phyloP scores from a whole-genome alignment of 306 rosid species.

The Malus orientalis region DNA sequence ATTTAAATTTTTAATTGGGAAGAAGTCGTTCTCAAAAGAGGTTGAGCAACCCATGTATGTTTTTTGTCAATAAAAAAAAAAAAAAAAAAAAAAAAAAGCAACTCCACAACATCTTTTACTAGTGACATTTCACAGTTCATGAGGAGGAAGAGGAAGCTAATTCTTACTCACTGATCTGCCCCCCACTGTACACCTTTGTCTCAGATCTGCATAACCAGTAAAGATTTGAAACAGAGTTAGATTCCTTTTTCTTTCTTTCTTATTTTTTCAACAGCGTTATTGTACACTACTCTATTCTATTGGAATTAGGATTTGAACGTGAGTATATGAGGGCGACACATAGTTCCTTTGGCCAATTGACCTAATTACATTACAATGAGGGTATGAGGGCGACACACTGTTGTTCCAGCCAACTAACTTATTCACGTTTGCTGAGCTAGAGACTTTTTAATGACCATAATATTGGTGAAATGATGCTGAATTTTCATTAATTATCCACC shows the following conservation, averaged over 20 bases:
- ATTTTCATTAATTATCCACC: constrained; percentile 8
- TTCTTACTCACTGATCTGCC: constrained; percentile 15
- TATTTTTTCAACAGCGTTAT: no score
- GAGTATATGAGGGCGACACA: no score
- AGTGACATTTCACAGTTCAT: constrained; percentile 46
- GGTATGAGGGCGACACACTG: no score
- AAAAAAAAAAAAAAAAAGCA: constrained; percentile 1
- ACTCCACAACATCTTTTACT: constrained; percentile 34
- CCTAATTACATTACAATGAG: no score
- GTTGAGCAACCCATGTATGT: constrained; percentile 34
- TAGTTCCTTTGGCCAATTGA: no score
- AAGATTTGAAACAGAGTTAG: constrained; percentile 7
- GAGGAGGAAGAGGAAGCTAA: constrained; percentile 42
- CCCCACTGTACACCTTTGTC: constrained; percentile 22
- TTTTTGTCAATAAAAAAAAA: constrained; percentile 12
- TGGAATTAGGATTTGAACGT: no score
- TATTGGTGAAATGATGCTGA: constrained; percentile 15
- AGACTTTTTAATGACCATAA: constrained; percentile 16
- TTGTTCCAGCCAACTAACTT: no score
- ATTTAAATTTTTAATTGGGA: background rate
- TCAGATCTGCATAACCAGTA: constrained; percentile 18
- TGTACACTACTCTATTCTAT: no score
- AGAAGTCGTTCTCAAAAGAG: constrained; percentile 36
- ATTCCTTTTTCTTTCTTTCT: background rate
- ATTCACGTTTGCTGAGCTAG: no score